Percentiles rank a stretch among this genome's conserved stretches.
Conservation (phyloP, 2,329 filamentous ascomycete species). For the Talaromyces verruculosus region DNA sequence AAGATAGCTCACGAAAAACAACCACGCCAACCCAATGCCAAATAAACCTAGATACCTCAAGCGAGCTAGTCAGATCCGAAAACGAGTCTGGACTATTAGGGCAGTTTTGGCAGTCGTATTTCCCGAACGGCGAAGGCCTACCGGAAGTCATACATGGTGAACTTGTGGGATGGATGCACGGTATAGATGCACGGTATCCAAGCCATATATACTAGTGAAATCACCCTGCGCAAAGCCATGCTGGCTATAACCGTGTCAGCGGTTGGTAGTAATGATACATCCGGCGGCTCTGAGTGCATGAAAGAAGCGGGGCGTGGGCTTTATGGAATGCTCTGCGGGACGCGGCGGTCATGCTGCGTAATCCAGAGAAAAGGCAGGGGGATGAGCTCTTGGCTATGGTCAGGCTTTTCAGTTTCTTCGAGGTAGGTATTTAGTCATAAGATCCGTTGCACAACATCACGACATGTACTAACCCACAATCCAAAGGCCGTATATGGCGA, state of each 20-base stretch:
- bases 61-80: not conserved
- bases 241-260: not conserved
- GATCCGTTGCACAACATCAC: no score
- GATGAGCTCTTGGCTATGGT: not conserved
- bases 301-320: not conserved
- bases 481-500: not conserved
- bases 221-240: not conserved
- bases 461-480: not conserved
- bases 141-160: not conserved
- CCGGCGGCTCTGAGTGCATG: not conserved
- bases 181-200: no score
- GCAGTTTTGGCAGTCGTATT: not conserved
- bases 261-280: not conserved
- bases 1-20: not conserved
- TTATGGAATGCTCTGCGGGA: not conserved
- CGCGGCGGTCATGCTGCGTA: not conserved
- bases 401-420: not conserved
- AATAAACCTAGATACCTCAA: not conserved
- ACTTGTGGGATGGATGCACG: not conserved
- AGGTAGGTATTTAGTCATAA: not conserved
- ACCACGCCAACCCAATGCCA: not conserved
- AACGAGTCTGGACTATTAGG: not conserved
- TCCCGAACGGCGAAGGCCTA: not conserved
- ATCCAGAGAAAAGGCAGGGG: not conserved
- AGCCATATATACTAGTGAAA: not conserved